Evolutionary conservation across 352 stramenopile species (phyloP).

Genomic region (Pythium sukuiense): DNA sequence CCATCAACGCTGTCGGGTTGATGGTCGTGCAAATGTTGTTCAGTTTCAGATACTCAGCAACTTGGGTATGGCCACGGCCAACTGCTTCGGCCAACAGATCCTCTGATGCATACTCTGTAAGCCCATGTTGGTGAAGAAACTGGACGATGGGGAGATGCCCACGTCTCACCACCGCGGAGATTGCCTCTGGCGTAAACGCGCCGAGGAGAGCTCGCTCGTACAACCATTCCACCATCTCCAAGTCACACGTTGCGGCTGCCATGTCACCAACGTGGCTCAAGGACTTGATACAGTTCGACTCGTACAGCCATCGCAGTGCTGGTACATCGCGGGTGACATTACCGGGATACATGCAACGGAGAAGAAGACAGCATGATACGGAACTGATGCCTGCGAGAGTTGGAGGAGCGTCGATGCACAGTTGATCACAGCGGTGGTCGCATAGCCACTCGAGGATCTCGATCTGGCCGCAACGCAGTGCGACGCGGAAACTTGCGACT

Average conservation of each 20-base stretch:
- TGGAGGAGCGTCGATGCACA: slow-evolving; percentile 18
- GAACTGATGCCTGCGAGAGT: background rate
- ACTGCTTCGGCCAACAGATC: slow-evolving; percentile 8
- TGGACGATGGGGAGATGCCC: slow-evolving; percentile 9
- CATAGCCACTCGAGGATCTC: slow-evolving; percentile 25
- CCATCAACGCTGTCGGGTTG: slow-evolving; percentile 1
- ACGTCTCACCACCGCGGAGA: background rate
- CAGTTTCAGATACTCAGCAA: slow-evolving; percentile 10
- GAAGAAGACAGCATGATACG: slow-evolving; percentile 14
- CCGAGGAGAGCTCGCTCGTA: background rate
- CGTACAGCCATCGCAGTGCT: slow-evolving; percentile 12
- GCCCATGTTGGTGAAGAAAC: slow-evolving; percentile 7
- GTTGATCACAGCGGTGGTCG: slow-evolving; percentile 10
- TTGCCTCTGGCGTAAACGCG: slow-evolving; percentile 9
- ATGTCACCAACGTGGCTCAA: background rate
- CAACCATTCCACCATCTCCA: slow-evolving; percentile 10
- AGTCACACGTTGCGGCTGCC: slow-evolving; percentile 5
- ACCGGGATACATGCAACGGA: background rate
- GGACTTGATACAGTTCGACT: slow-evolving; percentile 6
- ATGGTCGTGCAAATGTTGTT: background rate
- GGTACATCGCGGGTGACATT: slow-evolving; percentile 10
- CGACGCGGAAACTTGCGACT: slow-evolving; percentile 9
- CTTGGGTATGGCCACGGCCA: slow-evolving; percentile 8
- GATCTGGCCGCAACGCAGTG: slow-evolving; percentile 10
- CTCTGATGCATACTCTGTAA: background rate